Percentiles rank a stretch among this genome's conserved stretches.
phyloP scores from a whole-genome alignment of 352 stramenopile genomes.

The Phytopythium sindhum region DNA sequence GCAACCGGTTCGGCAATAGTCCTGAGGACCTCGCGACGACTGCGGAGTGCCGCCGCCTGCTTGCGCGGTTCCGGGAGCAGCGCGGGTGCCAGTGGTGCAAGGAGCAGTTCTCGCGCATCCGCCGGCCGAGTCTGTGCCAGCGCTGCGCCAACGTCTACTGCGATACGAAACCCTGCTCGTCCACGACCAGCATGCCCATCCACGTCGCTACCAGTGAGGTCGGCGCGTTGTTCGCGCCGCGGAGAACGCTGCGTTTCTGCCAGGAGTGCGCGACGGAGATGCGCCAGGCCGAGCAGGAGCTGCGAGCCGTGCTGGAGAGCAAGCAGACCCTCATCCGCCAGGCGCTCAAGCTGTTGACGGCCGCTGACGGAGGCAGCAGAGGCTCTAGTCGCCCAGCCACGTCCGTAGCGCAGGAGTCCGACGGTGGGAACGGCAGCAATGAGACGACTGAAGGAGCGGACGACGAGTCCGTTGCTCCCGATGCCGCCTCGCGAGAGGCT shows the following conservation, averaged over 20 bases:
- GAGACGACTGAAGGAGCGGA: not conserved
- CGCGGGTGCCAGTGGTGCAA: constrained; percentile 73
- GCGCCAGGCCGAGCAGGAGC: constrained; percentile 61
- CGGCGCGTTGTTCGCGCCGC: constrained; percentile 6
- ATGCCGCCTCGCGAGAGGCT: not conserved
- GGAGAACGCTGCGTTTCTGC: constrained; percentile 55
- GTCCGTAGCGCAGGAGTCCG: not conserved
- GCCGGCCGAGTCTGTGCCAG: constrained; percentile 68
- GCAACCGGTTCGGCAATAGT: constrained; percentile 77
- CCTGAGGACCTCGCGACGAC: constrained; percentile 72
- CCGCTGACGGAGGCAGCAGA: not conserved
- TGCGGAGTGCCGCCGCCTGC: constrained; percentile 45
- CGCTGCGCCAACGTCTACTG: constrained; percentile 81
- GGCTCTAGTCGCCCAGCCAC: constrained; percentile 11
- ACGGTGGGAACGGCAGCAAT: not conserved
- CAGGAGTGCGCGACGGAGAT: constrained; percentile 75
- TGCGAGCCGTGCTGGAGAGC: constrained; percentile 50
- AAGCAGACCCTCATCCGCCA: constrained; percentile 62
- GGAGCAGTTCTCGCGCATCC: constrained; percentile 62
- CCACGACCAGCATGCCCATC: constrained; percentile 17
- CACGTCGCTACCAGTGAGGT: not conserved
- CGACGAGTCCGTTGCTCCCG: not conserved
- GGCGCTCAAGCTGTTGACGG: constrained; percentile 33
- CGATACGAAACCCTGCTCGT: constrained; percentile 74
- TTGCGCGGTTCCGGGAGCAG: constrained; percentile 61